Conservation (phyloP, 23 red algal species). For the Cyanidioschyzon merolae region DNA sequence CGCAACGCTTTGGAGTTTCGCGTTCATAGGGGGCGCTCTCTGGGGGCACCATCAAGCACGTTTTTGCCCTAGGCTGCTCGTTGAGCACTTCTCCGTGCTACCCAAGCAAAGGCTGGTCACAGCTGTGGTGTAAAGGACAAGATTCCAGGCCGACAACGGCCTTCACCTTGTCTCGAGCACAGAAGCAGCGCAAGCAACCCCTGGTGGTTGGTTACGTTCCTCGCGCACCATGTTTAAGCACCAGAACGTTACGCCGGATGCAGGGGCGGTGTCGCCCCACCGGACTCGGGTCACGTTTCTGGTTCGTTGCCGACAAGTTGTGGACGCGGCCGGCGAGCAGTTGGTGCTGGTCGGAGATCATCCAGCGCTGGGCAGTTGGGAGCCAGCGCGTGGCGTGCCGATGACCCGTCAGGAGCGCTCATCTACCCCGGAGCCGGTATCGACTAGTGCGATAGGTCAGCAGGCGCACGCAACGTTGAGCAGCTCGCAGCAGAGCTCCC, state of each 20-base stretch:
- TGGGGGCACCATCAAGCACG: too few relatives aligned
- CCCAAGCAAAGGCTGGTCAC: too few relatives aligned
- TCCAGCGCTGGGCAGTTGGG: background rate
- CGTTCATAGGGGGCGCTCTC: too few relatives aligned
- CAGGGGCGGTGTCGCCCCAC: background rate
- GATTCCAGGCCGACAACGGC: too few relatives aligned
- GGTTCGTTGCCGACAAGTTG: slow-evolving; percentile 30
- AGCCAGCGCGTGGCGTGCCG: slow-evolving; percentile 23
- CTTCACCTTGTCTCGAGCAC: too few relatives aligned
- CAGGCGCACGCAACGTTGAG: slow-evolving; percentile 30
- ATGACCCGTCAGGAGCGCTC: slow-evolving; percentile 5
- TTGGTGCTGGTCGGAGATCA: background rate
- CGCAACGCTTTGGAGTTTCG: too few relatives aligned
- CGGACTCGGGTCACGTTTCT: slow-evolving; percentile 67
- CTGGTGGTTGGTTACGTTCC: too few relatives aligned
- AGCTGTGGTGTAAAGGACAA: too few relatives aligned
- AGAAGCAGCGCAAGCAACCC: too few relatives aligned
- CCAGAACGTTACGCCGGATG: background rate
- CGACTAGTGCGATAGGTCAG: background rate
- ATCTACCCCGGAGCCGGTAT: background rate
- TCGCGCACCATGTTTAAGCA: background rate
- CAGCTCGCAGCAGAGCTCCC: slow-evolving; percentile 50
- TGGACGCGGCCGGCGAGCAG: background rate
- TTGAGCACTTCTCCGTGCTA: too few relatives aligned
- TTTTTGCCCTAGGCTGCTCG: too few relatives aligned